Evolutionary conservation across 306 rosid genomes (phyloP).

Genomic region (Citrullus mucosospermus): DNA sequence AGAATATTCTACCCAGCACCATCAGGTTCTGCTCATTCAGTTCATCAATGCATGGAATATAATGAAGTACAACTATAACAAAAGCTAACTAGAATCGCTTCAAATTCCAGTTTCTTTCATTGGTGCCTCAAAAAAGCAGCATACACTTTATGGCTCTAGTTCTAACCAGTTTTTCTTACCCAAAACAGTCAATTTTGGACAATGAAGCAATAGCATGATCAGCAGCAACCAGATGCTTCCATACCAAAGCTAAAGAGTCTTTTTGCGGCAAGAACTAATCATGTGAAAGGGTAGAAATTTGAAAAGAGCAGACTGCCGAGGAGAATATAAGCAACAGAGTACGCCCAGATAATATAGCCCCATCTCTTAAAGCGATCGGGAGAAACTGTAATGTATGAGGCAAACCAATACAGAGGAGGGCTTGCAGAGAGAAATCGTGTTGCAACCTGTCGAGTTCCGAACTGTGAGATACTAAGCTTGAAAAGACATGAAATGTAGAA

Average conservation of each 20-base stretch:
- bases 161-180: not conserved
- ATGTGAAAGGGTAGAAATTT: slow-evolving; percentile 88
- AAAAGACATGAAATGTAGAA: not conserved
- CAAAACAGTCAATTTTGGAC: not conserved
- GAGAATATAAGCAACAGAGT: slow-evolving; percentile 61
- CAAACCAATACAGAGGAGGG: slow-evolving; percentile 89
- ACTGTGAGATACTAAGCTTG: not conserved
- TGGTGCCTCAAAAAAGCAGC: not conserved
- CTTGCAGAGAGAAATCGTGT: slow-evolving; percentile 85
- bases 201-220: not conserved
- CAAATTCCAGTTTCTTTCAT: not conserved
- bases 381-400: slow-evolving; percentile 41
- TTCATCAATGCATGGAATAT: not conserved
- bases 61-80: not conserved
- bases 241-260: not conserved
- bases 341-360: slow-evolving; percentile 74
- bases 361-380: slow-evolving; percentile 26
- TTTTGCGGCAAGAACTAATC: slow-evolving; percentile 3
- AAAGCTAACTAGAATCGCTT: not conserved
- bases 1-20: not conserved
- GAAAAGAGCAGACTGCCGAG: slow-evolving; percentile 83
- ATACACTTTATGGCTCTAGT: not conserved
- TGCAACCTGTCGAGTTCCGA: slow-evolving; percentile 46
- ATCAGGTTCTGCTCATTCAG: not conserved
- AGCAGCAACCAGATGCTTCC: not conserved